Conservation (phyloP, 352 stramenopile species). For the Phytophthora hybrid region DNA sequence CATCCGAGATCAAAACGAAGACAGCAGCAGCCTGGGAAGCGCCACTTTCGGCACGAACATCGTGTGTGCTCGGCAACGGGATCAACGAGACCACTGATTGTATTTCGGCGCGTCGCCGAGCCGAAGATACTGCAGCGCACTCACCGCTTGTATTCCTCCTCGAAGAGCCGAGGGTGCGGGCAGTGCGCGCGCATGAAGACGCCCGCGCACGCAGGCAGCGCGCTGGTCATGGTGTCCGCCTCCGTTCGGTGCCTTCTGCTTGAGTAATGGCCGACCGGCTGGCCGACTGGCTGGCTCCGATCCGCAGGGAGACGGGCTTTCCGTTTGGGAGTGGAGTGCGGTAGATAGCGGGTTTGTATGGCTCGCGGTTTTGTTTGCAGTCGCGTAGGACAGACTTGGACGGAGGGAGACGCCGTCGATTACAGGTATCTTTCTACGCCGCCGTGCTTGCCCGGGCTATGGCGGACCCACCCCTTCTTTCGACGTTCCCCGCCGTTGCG, state of each 20-base stretch:
- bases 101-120: slow-evolving; percentile 22
- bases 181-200: slow-evolving; percentile 54
- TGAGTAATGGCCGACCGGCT: slow-evolving; percentile 18
- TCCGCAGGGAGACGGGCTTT: slow-evolving; percentile 31
- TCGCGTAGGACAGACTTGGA: slow-evolving; percentile 25
- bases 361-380: slow-evolving; percentile 14
- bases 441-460: not conserved
- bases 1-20: not conserved
- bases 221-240: slow-evolving; percentile 8
- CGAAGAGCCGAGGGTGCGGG: slow-evolving; percentile 53
- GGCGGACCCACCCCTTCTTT: not conserved
- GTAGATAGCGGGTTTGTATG: slow-evolving; percentile 16
- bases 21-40: not conserved
- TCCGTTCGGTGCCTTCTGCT: slow-evolving; percentile 10
- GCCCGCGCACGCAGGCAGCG: slow-evolving; percentile 42
- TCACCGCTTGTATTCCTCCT: slow-evolving; percentile 73
- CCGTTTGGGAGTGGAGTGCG: slow-evolving; percentile 18
- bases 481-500: not conserved
- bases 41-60: not conserved
- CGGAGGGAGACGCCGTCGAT: not conserved
- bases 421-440: slow-evolving; percentile 4
- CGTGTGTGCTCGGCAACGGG: not conserved
- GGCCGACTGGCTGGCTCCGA: slow-evolving; percentile 6
- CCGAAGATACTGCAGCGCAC: not conserved
- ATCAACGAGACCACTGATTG: slow-evolving; percentile 17